Evolutionary conservation across 768 basidiomycete species (phyloP).

Genomic region (Hydnum rufescens): DNA sequence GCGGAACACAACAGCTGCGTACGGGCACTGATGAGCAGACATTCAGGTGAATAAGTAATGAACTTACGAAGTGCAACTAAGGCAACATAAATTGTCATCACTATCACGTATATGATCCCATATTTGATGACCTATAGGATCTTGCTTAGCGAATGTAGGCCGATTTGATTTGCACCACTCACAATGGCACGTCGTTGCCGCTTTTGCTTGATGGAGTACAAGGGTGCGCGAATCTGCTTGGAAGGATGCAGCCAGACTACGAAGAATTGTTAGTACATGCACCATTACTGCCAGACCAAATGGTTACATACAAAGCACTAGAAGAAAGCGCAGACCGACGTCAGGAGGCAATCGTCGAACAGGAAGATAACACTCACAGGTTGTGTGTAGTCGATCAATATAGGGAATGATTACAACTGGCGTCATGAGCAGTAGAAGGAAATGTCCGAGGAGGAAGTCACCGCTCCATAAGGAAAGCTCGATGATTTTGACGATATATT

Average conservation of each 20-base stretch:
- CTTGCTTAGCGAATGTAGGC: conserved; percentile 8
- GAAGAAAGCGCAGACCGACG: conserved; percentile 8
- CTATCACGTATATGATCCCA: conserved; percentile 50
- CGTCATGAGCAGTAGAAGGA: conserved; percentile 80
- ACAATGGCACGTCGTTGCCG: conserved; percentile 82
- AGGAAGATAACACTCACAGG: conserved; percentile 33
- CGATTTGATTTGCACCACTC: conserved; percentile 16
- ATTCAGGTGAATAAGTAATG: neutral
- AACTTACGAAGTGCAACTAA: conserved; percentile 55
- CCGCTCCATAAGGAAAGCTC: conserved; percentile 92
- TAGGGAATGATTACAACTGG: conserved; percentile 80
- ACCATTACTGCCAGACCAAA: neutral
- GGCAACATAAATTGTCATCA: conserved; percentile 49
- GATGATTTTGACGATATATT: conserved; percentile 94
- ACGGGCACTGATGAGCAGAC: neutral
- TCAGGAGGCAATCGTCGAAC: conserved; percentile 7
- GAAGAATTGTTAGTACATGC: neutral
- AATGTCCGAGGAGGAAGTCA: conserved; percentile 72
- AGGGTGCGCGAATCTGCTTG: conserved; percentile 79
- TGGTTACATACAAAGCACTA: conserved; percentile 12
- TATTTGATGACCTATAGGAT: conserved; percentile 53
- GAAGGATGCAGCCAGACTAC: conserved; percentile 64
- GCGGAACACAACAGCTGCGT: conserved; percentile 1
- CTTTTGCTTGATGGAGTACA: conserved; percentile 80
- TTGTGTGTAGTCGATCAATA: conserved; percentile 80